Evolutionary conservation across 225 moss, liverwort and hornwort species (phyloP).

Genomic region (Polytrichum commune): DNA sequence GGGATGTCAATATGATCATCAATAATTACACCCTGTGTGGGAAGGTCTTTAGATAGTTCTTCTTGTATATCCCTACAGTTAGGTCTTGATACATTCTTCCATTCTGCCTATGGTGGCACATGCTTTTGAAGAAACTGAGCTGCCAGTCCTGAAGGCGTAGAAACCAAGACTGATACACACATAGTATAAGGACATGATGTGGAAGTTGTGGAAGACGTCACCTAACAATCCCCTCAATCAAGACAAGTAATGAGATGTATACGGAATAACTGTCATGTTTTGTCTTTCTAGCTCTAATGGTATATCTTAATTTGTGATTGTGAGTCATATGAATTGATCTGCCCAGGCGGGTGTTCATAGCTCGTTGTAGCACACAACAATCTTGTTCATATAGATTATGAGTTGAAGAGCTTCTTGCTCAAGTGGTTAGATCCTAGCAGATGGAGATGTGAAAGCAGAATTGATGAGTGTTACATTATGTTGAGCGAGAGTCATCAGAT

Average conservation of each 20-base stretch:
- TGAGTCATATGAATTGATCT: not conserved
- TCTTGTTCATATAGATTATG: not conserved
- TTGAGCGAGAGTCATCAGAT: not conserved
- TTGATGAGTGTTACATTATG: too few species aligned
- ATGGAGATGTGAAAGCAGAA: too few species aligned
- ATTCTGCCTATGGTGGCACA: slow-evolving; percentile 12
- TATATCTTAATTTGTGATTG: too few species aligned
- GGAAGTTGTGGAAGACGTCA: slow-evolving; percentile 98
- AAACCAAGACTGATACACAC: slow-evolving; percentile 90
- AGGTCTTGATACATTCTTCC: not conserved
- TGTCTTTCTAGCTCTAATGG: not conserved
- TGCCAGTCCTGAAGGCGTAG: slow-evolving; percentile 76
- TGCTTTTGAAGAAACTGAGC: slow-evolving; percentile 94
- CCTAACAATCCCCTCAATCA: slow-evolving; percentile 97
- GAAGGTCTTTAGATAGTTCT: too few species aligned
- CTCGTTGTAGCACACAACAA: not conserved
- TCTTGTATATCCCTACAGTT: too few species aligned
- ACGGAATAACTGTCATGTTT: not conserved
- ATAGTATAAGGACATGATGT: slow-evolving; percentile 92
- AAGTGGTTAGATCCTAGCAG: slow-evolving; percentile 18
- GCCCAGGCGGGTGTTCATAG: not conserved
- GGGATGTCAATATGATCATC: too few species aligned
- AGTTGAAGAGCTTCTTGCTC: slow-evolving; percentile 17
- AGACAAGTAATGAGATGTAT: slow-evolving; percentile 31
- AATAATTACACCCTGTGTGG: too few species aligned